A percentile compares a stretch with the other conserved stretches of the same genome.
Evolutionary conservation across 1,139 yeast genomes (phyloP).

Genomic region (Kluyveromyces sp.): DNA sequence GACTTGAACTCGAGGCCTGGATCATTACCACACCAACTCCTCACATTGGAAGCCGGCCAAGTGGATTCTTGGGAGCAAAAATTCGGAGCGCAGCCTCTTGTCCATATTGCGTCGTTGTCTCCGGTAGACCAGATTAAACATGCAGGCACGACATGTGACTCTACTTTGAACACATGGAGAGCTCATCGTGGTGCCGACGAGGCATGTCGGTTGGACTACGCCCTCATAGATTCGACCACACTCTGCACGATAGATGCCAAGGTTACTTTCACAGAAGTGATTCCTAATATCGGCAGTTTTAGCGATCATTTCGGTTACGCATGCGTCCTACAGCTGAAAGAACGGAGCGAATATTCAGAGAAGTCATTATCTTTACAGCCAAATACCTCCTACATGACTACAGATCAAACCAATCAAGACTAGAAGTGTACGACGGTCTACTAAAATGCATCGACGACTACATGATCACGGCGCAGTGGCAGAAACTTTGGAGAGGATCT

Average conservation of each 20-base stretch:
- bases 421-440: slow-evolving; percentile 48
- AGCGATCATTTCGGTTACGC: slow-evolving; percentile 93
- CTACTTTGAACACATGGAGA: slow-evolving; percentile 82
- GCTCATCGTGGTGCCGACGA: slow-evolving; percentile 50
- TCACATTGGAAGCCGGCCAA: slow-evolving; percentile 62
- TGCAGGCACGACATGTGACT: slow-evolving; percentile 90
- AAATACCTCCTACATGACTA: background rate
- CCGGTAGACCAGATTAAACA: slow-evolving; percentile 60
- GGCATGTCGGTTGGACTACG: slow-evolving; percentile 89
- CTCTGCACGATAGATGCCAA: slow-evolving; percentile 50
- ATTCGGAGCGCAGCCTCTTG: slow-evolving; percentile 38
- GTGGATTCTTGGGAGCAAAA: slow-evolving; percentile 78
- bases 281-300: slow-evolving; percentile 59
- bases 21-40: slow-evolving; percentile 68
- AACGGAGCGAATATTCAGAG: slow-evolving; percentile 7
- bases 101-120: slow-evolving; percentile 42
- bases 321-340: slow-evolving; percentile 39
- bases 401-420: slow-evolving; percentile 19
- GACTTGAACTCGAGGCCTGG: slow-evolving; percentile 88
- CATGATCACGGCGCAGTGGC: slow-evolving; percentile 47
- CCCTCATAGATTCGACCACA: slow-evolving; percentile 55
- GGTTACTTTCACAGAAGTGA: slow-evolving; percentile 64
- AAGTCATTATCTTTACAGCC: slow-evolving; percentile 3
- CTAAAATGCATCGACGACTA: slow-evolving; percentile 49
- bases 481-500: slow-evolving; percentile 52